Conservation (phyloP, 495 filamentous ascomycete species). For the Choiromyces venosus region DNA sequence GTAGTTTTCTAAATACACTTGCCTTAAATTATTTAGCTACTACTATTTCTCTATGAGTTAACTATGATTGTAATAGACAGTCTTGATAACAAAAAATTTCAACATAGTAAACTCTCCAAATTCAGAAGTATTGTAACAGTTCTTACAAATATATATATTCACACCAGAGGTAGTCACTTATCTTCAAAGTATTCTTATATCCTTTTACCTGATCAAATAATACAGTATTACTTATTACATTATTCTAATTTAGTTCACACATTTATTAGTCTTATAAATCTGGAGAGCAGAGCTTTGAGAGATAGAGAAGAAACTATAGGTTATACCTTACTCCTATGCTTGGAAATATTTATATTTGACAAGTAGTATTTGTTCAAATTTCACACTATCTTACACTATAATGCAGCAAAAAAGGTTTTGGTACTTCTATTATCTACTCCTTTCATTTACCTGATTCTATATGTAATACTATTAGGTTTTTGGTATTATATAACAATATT, state of each 20-base stretch:
- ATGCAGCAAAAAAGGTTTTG: background rate
- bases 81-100: no score
- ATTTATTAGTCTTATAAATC: no score
- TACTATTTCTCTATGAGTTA: no score
- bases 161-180: background rate
- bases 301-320: no score
- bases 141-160: background rate
- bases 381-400: background rate
- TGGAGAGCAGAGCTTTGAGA: no score
- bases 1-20: no score
- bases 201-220: background rate
- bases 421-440: background rate
- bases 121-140: background rate
- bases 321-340: no score
- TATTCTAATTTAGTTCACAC: no score
- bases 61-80: no score
- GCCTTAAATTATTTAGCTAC: no score
- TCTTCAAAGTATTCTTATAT: slow-evolving; percentile 2
- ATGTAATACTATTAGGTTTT: background rate
- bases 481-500: background rate
- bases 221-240: background rate
- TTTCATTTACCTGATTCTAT: background rate
- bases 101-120: background rate
- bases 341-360: no score
- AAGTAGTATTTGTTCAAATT: no score